These are phyloP conservation scores for Lantana camara DNA, from an alignment of 257 asterid genomes.

Conservation along the genomic window DNA sequence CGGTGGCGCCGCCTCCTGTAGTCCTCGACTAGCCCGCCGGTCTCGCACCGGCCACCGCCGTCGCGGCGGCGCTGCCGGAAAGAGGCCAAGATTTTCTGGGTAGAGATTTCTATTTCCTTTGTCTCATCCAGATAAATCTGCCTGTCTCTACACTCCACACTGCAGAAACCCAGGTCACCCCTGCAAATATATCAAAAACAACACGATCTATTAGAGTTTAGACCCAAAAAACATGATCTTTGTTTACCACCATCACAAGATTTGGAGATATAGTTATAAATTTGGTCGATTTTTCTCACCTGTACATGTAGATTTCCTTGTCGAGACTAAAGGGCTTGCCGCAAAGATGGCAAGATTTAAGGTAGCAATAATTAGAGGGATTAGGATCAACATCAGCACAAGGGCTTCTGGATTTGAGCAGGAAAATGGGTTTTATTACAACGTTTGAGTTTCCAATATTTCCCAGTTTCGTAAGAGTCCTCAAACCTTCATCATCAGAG, in stretches of 20 bases:
- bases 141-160: slow-evolving; percentile 60
- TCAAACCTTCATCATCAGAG: slow-evolving; percentile 31
- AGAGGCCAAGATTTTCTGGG: slow-evolving; percentile 39
- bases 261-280: neutral
- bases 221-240: neutral
- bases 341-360: slow-evolving; percentile 52
- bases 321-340: slow-evolving; percentile 35
- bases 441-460: slow-evolving; percentile 27
- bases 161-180: slow-evolving; percentile 80
- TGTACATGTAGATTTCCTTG: slow-evolving; percentile 50
- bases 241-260: neutral
- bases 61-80: slow-evolving; percentile 31
- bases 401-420: neutral
- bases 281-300: slow-evolving; percentile 9
- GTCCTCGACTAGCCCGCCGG: slow-evolving; percentile 29
- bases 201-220: neutral
- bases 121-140: slow-evolving; percentile 60
- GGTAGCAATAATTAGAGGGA: slow-evolving; percentile 27
- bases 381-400: neutral
- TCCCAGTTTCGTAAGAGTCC: slow-evolving; percentile 28
- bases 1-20: slow-evolving; percentile 37
- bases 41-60: slow-evolving; percentile 36
- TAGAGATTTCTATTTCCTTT: slow-evolving; percentile 49
- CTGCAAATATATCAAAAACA: slow-evolving; percentile 29
- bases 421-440: slow-evolving; percentile 35